Evolutionary conservation across 1,139 yeast genomes (phyloP).

Genomic region (Taiozyma sp.): DNA sequence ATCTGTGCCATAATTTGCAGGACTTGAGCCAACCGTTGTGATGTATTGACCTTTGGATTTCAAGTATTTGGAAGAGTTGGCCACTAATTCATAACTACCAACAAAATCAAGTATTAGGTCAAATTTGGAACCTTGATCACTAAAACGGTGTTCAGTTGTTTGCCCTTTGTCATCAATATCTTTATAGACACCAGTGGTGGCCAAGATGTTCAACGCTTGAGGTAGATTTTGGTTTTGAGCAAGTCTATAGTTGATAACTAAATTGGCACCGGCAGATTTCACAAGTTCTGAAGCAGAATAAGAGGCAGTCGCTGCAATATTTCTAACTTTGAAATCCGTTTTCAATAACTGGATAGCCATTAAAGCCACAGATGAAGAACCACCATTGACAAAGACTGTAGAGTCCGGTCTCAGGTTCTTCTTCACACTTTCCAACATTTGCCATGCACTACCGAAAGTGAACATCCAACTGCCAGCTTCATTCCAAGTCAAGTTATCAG

Average conservation of each 20-base stretch:
- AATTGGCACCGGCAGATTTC: constrained; percentile 20
- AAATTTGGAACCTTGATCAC: constrained; percentile 22
- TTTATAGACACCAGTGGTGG: constrained; percentile 22
- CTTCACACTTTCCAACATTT: constrained; percentile 31
- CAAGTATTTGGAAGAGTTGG: constrained; percentile 28
- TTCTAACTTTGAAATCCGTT: constrained; percentile 36
- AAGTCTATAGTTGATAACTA: constrained; percentile 21
- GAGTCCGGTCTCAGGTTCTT: constrained; percentile 21
- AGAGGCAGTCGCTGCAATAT: constrained; percentile 40
- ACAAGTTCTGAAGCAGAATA: constrained; percentile 29
- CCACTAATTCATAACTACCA: constrained; percentile 37
- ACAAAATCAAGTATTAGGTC: constrained; percentile 43
- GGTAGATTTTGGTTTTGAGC: constrained; percentile 12
- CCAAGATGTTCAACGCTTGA: constrained; percentile 12
- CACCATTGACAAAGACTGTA: constrained; percentile 60
- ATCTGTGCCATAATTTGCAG: constrained; percentile 31
- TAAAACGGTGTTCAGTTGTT: constrained; percentile 19
- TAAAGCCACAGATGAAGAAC: constrained; percentile 68
- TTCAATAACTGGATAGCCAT: constrained; percentile 54
- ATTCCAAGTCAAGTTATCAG: constrained; percentile 39
- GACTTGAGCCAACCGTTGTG: constrained; percentile 51
- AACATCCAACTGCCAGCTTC: constrained; percentile 58
- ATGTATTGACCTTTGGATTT: constrained; percentile 33
- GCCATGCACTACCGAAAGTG: constrained; percentile 53
- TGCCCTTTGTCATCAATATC: constrained; percentile 26